These are phyloP conservation scores for Dalbergia cochinchinensis DNA, from an alignment of 306 rosid genomes.

Conservation along the genomic window DNA sequence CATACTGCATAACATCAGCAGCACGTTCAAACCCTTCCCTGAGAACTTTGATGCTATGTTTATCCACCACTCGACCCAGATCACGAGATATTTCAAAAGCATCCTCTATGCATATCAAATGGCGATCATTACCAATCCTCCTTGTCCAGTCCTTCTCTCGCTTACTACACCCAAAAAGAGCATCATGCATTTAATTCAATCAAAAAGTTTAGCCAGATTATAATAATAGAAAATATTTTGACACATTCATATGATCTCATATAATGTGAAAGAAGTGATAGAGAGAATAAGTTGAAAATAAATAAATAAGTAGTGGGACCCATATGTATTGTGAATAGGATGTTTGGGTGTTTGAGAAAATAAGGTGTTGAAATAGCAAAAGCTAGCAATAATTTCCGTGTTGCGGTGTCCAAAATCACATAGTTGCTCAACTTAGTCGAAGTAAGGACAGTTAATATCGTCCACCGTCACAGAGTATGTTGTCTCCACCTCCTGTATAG, in stretches of 20 bases:
- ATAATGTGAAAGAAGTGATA: no score
- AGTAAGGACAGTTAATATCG: constrained; percentile 75
- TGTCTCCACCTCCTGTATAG: constrained; percentile 67
- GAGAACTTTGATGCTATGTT: constrained; percentile 84
- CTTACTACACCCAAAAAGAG: constrained; percentile 62
- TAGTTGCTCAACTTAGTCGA: constrained; percentile 80
- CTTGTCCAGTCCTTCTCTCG: constrained; percentile 95
- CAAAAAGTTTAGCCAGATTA: neutral
- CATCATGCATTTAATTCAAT: neutral
- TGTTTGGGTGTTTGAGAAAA: no score
- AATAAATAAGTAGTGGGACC: no score
- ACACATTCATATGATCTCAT: no score
- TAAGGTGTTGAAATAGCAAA: no score
- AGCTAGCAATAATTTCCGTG: constrained; percentile 80
- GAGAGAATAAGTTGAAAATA: no score
- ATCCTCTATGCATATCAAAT: constrained; percentile 97
- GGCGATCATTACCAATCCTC: constrained; percentile 91
- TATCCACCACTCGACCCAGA: constrained; percentile 95
- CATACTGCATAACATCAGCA: constrained; percentile 79
- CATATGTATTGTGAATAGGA: no score
- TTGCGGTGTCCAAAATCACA: constrained; percentile 68
- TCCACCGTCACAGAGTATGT: constrained; percentile 78
- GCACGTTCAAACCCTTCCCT: constrained; percentile 98
- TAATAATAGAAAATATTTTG: no score
- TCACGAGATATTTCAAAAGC: constrained; percentile 94